Base-by-base conservation (phyloP, 78 protist genomes). In the Acrasis kona region DNA sequence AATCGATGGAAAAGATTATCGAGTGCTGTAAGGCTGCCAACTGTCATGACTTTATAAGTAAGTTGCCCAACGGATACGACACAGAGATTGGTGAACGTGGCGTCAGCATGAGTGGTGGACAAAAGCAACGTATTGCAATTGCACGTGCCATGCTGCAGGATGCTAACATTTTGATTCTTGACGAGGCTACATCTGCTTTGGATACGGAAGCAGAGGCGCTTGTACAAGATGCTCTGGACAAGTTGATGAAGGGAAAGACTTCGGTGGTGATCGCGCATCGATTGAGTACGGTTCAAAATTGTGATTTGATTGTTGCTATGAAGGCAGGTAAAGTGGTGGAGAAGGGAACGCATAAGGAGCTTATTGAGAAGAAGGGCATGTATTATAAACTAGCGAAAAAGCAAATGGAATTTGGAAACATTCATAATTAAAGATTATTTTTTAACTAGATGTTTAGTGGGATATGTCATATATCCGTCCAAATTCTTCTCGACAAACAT, bases 111-210 rank as follows among this genome's bases (percentile, higher is more conserved):
- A 74, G 84, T 6, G 97, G 95, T 39, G 97, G 97, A 29, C 94
- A 93, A 84, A 83, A 87, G 82, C 94, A 94, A 74, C 84, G 95
- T 65, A 81, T 94, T 38, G 93, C 94, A 34, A 86, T 94, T 8
- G 97, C 97, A 0, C 77, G 98, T 5, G 98, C 96, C 1, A 70
- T 94, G 5, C 65, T 93, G 7, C 40, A 69, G 64, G 37, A 89
- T 10, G 93, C 99, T 28, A 36, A 65, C 70, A 75, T 96, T 2
- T 77, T 96, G 28, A 28, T 96, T 27, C 78, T 95, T 10, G 99
- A 96, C 80, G 99, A 96, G 73, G 95, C 96, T 19, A 96, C 99
- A 37, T 67, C 88, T 0, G 98, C 97, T 10, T 91, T 96, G 27
- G 99, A 96, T 79, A 76, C 87, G 1, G 89, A 82, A 61, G 74